These are phyloP conservation scores for Microbotryomycetes sp. DNA, from an alignment of 1,284 basidiomycete genomes.

Conservation along the genomic window DNA sequence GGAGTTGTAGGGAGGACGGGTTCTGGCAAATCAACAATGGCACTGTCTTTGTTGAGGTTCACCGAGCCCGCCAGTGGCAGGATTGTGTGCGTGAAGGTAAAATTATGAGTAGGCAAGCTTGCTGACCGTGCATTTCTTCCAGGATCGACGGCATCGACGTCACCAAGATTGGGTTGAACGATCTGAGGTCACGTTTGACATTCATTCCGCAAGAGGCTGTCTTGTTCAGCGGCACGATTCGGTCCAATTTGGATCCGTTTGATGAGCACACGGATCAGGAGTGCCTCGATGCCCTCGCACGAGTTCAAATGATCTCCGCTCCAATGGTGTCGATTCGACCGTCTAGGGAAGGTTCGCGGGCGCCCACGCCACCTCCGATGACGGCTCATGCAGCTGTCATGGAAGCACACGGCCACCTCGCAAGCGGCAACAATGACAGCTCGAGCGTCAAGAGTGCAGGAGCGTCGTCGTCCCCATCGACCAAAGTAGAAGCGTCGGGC, in stretches of 20 bases:
- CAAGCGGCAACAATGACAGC: neutral
- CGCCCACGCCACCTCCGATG: conserved; percentile 4
- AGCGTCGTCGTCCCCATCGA: neutral
- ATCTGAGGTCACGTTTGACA: conserved; percentile 55
- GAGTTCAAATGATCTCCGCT: conserved; percentile 47
- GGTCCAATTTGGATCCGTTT: conserved; percentile 84
- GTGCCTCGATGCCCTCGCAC: conserved; percentile 56
- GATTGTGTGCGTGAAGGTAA: conserved; percentile 48
- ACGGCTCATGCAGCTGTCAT: neutral
- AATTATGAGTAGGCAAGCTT: neutral
- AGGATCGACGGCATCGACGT: conserved; percentile 81
- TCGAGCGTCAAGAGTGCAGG: neutral
- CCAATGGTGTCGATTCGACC: conserved; percentile 44
- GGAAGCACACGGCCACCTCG: neutral
- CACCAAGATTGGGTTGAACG: conserved; percentile 73
- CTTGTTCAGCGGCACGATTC: conserved; percentile 75
- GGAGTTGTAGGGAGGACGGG: conserved; percentile 49
- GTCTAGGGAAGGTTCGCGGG: conserved; percentile 38
- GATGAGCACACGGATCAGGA: conserved; percentile 71
- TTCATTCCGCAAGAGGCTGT: conserved; percentile 81
- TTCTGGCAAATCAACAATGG: conserved; percentile 72
- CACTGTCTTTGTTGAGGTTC: conserved; percentile 75
- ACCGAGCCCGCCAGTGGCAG: conserved; percentile 71
- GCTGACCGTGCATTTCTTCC: neutral
- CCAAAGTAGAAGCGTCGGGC: neutral